Conservation (phyloP, 2,329 filamentous ascomycete genomes). For the Rugonectria rugulosa region DNA sequence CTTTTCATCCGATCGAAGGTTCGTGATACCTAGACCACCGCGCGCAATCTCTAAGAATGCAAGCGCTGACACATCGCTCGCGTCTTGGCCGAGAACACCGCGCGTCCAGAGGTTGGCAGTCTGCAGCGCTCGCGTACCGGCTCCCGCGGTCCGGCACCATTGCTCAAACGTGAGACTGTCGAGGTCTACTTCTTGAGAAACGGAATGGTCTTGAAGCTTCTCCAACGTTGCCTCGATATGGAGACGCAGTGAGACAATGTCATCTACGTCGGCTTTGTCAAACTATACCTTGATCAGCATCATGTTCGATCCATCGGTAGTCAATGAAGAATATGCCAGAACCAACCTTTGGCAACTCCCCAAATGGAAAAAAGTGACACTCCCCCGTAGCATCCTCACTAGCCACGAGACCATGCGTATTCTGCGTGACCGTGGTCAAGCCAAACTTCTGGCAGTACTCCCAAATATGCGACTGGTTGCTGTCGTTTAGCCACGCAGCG, state of each 20-base stretch:
- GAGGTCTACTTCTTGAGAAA: background rate
- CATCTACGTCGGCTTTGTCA: background rate
- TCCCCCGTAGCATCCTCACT: constrained; percentile 12
- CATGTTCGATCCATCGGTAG: background rate
- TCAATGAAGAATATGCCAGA: background rate
- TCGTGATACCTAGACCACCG: constrained; percentile 18
- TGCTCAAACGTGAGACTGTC: constrained; percentile 8
- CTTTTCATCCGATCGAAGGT: constrained; percentile 21
- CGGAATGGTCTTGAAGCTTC: background rate
- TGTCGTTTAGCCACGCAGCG: constrained; percentile 17
- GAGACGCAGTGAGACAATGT: background rate
- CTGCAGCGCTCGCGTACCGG: background rate
- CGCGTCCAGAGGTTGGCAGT: constrained; percentile 21
- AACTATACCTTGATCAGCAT: background rate
- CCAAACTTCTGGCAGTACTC: constrained; percentile 7
- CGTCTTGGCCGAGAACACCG: constrained; percentile 23
- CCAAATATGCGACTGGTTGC: constrained; percentile 18
- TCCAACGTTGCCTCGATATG: background rate
- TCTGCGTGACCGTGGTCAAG: constrained; percentile 10
- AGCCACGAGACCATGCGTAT: constrained; percentile 1
- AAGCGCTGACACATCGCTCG: constrained; percentile 20
- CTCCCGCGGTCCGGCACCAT: background rate
- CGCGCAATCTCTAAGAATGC: constrained; percentile 23
- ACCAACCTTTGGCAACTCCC: constrained; percentile 1
- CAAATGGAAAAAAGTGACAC: constrained; percentile 14